Base-by-base conservation (phyloP, 2,329 filamentous ascomycete species). In the Rhexocercosporidium sp. region DNA sequence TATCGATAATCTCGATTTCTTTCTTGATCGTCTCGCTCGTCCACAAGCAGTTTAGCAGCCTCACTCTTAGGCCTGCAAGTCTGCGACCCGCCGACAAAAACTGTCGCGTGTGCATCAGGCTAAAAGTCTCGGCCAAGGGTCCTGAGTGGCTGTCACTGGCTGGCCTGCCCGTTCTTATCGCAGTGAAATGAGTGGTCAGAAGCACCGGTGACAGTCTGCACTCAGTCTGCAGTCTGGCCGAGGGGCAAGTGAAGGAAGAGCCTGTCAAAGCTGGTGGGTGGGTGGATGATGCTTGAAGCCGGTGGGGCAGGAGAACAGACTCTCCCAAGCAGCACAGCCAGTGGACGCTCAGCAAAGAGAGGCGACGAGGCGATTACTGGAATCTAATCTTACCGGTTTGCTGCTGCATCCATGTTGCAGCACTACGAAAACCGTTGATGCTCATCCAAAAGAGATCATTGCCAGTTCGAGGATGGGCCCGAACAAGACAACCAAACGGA, bases 81-180 rank as follows among this genome's bases (percentile, higher is more conserved):
- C 39, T 44, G 39, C 39, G 39, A 31, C 57, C 57, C 59, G 25
- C 59, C 44, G 12, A 37, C 18, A 54, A 22, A 54, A 31, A 49
- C 57, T 69, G 69, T 69, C 68, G 66, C 68, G 67, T 69, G 70
- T 64, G 64, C 66, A 61, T 34, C 62, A 44, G 53, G 61, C 62
- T 62, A 67, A 41, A 47, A n/a, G 25, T 14, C 25, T 47, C 51
- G 46, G 41, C 46, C 51, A 47, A 41, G 59, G 51, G 46, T 61
- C n/a, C 16, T 64, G 59, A 67, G 31, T 67, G 64, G 64, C 59
- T 61, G 44, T 22, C 39, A 67, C 29, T 67, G 64, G 64, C 59
- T 61, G 44, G 29, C 39, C 29, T 49, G 39, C 14, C 27, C 51
- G 29, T 49, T 66, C 67, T 71, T 71, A 71, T 71, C 69, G 69